Percentiles rank a stretch among this genome's conserved stretches.
Evolutionary conservation across 1,284 basidiomycete genomes (phyloP).

Genomic region (Trametes sp.): DNA sequence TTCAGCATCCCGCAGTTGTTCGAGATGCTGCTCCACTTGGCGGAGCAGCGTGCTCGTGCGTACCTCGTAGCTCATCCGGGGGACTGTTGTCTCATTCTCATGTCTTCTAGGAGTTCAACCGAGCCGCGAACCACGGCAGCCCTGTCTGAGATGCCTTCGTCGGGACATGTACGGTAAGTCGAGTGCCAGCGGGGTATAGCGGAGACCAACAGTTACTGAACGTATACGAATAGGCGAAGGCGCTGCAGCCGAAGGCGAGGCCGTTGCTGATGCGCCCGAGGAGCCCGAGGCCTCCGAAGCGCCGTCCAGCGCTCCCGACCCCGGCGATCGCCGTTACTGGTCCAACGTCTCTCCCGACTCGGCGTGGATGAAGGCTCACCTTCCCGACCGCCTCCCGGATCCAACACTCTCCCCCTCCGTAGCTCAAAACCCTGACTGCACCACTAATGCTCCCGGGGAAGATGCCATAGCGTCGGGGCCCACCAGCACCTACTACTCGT

Average conservation of each 20-base stretch:
- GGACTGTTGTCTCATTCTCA: background rate
- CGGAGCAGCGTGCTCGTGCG: background rate
- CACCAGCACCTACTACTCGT: background rate
- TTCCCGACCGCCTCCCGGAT: background rate
- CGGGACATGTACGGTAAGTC: background rate
- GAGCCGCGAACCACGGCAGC: background rate
- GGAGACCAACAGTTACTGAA: background rate
- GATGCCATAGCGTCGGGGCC: background rate
- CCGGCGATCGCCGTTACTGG: background rate
- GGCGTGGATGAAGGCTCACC: background rate
- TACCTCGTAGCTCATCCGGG: background rate
- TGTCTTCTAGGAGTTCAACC: background rate
- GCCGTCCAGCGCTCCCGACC: background rate
- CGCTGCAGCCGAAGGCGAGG: too few species aligned
- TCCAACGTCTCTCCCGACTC: background rate
- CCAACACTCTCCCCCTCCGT: background rate
- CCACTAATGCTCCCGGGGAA: background rate
- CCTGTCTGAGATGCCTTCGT: background rate
- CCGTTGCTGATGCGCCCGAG: too few species aligned
- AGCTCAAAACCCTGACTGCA: background rate
- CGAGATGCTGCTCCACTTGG: background rate
- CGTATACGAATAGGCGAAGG: too few species aligned
- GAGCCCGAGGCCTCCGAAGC: too few species aligned
- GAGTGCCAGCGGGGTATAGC: background rate
- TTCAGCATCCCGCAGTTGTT: slow-evolving; percentile 1